phyloP scores from a whole-genome alignment of 1,284 basidiomycete species.

The Leccinum solheimii region DNA sequence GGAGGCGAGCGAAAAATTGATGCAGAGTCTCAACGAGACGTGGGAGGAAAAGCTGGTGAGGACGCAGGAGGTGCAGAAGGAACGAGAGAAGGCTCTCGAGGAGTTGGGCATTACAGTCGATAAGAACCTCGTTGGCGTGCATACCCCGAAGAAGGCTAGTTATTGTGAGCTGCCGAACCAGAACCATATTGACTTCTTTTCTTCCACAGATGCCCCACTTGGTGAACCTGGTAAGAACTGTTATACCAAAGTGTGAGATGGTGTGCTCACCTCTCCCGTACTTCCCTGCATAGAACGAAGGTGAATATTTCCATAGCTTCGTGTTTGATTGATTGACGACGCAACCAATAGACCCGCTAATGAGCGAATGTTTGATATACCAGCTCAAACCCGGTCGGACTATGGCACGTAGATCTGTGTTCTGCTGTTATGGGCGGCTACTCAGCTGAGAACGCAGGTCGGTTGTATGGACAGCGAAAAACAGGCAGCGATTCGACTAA shows the following conservation, averaged over 20 bases:
- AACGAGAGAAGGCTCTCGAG: constrained; percentile 95
- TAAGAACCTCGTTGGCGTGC: constrained; percentile 93
- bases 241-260: constrained; percentile 14
- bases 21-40: constrained; percentile 94
- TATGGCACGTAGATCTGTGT: constrained; percentile 45
- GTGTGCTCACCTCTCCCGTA: constrained; percentile 14
- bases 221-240: constrained; percentile 80
- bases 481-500: constrained; percentile 87
- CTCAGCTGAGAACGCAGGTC: constrained; percentile 48
- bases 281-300: constrained; percentile 71
- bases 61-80: constrained; percentile 94
- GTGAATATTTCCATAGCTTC: constrained; percentile 37
- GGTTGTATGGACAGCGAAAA: constrained; percentile 81
- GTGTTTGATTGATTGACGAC: constrained; percentile 19
- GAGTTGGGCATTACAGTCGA: constrained; percentile 97
- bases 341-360: constrained; percentile 66
- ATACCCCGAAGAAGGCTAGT: constrained; percentile 94
- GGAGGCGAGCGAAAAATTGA: constrained; percentile 94
- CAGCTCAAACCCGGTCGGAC: constrained; percentile 91
- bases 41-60: constrained; percentile 96
- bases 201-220: constrained; percentile 81
- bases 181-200: constrained; percentile 14
- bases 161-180: constrained; percentile 2
- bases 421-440: constrained; percentile 8
- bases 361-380: constrained; percentile 93